Percentiles rank a stretch among this genome's conserved stretches.
Evolutionary conservation across 176 grass and related monocot species (phyloP).

Genomic region (Puccinellia tenuiflora): DNA sequence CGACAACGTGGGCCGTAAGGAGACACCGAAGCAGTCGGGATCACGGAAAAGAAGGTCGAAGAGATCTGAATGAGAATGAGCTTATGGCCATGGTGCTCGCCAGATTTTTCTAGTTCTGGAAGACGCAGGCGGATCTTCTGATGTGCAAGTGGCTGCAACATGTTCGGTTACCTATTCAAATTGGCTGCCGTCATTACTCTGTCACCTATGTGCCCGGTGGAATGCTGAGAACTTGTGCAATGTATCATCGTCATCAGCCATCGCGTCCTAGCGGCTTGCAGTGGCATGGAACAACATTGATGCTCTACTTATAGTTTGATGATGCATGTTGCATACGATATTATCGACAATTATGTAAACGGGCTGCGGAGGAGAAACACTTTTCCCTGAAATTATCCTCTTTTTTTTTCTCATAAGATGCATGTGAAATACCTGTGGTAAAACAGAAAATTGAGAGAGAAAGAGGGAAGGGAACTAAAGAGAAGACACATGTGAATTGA

Average conservation of each 20-base stretch:
- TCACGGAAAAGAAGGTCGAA: constrained; percentile 32
- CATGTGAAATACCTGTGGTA: background rate
- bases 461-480: background rate
- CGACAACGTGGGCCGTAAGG: constrained; percentile 17
- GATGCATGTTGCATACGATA: background rate
- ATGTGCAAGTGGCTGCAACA: background rate
- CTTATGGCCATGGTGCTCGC: background rate
- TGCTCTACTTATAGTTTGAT: background rate
- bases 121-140: background rate
- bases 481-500: too few species aligned
- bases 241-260: background rate
- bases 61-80: constrained; percentile 27
- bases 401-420: background rate
- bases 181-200: background rate
- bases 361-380: background rate
- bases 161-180: background rate
- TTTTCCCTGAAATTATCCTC: background rate
- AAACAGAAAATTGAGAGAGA: background rate
- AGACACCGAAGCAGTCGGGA: constrained; percentile 21
- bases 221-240: background rate
- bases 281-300: background rate
- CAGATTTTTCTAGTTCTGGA: constrained; percentile 14
- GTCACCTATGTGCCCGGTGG: background rate
- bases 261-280: background rate
- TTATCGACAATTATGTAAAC: background rate